phyloP scores from a whole-genome alignment of 208 protist genomes.

The Trichomonas vaginalis region DNA sequence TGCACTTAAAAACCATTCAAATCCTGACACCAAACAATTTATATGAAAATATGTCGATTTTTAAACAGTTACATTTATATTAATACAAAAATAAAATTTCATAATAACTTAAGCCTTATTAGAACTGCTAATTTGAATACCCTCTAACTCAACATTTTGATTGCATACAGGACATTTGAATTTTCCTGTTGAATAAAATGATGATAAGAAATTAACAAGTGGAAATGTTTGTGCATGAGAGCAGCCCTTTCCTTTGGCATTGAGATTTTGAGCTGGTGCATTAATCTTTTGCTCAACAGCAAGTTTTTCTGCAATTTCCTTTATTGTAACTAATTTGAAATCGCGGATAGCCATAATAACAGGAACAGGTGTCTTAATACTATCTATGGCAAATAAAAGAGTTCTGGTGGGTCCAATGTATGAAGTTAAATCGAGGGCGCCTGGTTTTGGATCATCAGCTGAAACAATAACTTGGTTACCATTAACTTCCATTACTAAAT shows the following conservation, averaged over 20 bases:
- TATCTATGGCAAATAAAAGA: not conserved
- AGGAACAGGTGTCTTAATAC: not conserved
- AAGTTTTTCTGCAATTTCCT: not conserved
- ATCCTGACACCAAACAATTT: no score
- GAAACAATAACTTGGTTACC: not conserved
- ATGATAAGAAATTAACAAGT: not conserved
- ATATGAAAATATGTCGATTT: no score
- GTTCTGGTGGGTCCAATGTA: not conserved
- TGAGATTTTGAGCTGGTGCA: not conserved
- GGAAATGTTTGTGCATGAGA: not conserved
- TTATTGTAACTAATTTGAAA: not conserved
- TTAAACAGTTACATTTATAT: no score
- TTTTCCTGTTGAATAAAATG: not conserved
- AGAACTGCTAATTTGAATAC: no score
- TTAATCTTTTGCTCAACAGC: not conserved
- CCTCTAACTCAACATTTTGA: not conserved
- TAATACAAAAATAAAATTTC: no score
- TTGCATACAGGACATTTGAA: not conserved
- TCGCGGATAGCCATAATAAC: not conserved
- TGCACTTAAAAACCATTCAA: no score
- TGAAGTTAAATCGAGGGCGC: not conserved
- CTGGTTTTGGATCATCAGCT: not conserved
- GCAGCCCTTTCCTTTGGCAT: not conserved
- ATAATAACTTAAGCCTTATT: no score
- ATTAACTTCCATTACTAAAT: not conserved